Conservation (phyloP, 176 grass and related monocot species). For the Musa beccarii region DNA sequence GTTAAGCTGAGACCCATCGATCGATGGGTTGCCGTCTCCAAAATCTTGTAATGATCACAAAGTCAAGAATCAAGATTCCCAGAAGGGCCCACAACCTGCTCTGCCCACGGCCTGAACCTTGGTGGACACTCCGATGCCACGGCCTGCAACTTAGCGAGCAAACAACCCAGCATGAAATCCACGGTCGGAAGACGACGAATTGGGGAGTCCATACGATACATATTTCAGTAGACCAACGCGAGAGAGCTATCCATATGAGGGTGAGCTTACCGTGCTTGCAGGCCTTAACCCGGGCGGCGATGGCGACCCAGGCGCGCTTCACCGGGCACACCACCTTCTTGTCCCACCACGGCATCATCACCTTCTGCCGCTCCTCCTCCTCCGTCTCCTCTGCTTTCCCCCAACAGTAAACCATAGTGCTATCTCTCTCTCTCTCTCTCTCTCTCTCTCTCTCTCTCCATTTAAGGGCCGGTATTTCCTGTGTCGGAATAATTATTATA, state of each 20-base stretch:
- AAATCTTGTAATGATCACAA: no score
- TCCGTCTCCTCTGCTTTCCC: not conserved
- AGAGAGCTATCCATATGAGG: not conserved
- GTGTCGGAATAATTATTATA: not conserved
- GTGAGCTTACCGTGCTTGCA: slow-evolving; percentile 43
- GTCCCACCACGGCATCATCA: slow-evolving; percentile 62
- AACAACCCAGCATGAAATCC: not conserved
- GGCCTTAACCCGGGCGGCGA: slow-evolving; percentile 49
- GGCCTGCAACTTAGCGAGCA: slow-evolving; percentile 8
- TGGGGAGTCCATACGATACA: not conserved
- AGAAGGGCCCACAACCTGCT: no score
- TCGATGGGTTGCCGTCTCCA: no score
- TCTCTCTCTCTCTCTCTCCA: no score
- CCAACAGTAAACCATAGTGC: not conserved
- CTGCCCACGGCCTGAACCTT: no score
- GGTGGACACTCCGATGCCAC: not conserved
- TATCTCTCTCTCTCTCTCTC: not conserved
- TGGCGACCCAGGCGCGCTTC: slow-evolving; percentile 49
- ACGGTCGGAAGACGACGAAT: not conserved
- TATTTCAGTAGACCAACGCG: not conserved
- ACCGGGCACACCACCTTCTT: slow-evolving; percentile 69
- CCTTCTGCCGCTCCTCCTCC: not conserved
- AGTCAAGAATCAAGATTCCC: no score
- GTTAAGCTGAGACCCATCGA: no score
- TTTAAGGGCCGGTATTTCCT: not conserved